Conservation (phyloP, 2,329 filamentous ascomycete species). For the Thelonectria discophora region DNA sequence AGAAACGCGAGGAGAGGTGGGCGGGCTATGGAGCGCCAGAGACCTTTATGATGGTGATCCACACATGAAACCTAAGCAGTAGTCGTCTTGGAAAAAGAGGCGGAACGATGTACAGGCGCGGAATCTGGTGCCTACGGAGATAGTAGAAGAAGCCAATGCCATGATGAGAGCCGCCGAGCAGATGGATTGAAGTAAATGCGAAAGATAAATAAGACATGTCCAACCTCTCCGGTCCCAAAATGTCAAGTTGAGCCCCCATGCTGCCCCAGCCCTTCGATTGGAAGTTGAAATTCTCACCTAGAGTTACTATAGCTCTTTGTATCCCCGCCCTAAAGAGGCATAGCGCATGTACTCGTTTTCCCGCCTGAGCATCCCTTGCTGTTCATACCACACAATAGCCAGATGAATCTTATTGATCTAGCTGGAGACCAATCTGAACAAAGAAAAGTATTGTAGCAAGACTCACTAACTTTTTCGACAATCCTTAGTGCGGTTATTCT, state of each 20-base stretch:
- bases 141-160: not conserved
- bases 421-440: constrained; percentile 9
- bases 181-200: too few relatives aligned
- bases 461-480: constrained; percentile 9
- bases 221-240: constrained; percentile 1
- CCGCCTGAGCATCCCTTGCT: constrained; percentile 2
- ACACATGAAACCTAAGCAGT: not conserved
- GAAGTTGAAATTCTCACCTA: not conserved
- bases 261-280: constrained; percentile 10
- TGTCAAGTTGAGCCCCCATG: constrained; percentile 10
- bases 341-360: constrained; percentile 8
- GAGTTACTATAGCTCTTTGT: not conserved
- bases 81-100: constrained; percentile 4
- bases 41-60: not conserved
- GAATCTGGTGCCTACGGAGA: not conserved
- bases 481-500: not conserved
- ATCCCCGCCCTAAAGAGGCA: not conserved
- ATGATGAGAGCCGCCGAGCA: not conserved
- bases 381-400: constrained; percentile 17
- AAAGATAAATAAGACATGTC: too few relatives aligned
- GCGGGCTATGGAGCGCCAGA: not conserved
- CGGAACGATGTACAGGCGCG: not conserved
- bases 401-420: not conserved
- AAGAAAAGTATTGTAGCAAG: constrained; percentile 9
- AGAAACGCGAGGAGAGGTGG: constrained; percentile 2